Evolutionary conservation across 768 basidiomycete genomes (phyloP).

Genomic region (Trichaptum fuscoviolaceum): DNA sequence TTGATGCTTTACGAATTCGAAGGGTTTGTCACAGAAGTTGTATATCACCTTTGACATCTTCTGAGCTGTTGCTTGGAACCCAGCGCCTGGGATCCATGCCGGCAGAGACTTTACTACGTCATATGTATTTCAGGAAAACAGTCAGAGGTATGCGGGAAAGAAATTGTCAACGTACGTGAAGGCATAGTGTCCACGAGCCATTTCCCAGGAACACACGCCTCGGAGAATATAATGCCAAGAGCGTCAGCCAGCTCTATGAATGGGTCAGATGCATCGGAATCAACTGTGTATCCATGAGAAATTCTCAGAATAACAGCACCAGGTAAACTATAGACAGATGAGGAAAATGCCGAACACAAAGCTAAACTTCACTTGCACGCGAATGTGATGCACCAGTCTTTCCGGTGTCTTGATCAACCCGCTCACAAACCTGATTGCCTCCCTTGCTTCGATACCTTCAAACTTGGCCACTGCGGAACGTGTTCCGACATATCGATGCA

Average conservation of each 20-base stretch:
- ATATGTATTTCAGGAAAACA: no score
- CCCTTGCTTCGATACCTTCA: neutral
- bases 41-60: constrained; percentile 17
- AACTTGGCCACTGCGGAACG: neutral
- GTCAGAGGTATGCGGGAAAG: neutral
- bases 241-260: no score
- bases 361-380: no score
- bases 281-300: no score
- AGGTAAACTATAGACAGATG: no score
- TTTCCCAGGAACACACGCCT: constrained; percentile 21
- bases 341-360: no score
- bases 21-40: constrained; percentile 22
- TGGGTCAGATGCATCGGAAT: no score
- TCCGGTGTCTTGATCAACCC: no score
- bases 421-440: neutral
- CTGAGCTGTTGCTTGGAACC: constrained; percentile 28
- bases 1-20: constrained; percentile 25
- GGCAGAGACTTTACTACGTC: constrained; percentile 30
- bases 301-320: no score
- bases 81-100: constrained; percentile 35
- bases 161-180: constrained; percentile 24
- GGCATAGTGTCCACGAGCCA: constrained; percentile 39
- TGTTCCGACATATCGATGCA: neutral
- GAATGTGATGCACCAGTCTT: no score
- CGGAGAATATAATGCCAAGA: no score